Evolutionary conservation across 768 basidiomycete species (phyloP).

Genomic region (Paxillus involutus): DNA sequence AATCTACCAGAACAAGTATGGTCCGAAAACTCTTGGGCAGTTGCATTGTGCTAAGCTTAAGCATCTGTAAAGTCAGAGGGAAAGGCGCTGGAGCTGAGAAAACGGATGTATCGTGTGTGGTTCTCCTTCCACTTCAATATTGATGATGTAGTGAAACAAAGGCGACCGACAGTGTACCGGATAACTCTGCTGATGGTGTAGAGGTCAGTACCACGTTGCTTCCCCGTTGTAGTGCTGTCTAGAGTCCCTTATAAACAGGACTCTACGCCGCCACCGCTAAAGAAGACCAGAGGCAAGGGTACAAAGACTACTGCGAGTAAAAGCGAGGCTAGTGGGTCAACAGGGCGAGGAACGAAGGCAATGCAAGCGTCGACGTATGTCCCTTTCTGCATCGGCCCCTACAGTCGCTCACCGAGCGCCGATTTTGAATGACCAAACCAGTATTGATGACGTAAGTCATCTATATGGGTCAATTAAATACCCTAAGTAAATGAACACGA

Average conservation of each 20-base stretch:
- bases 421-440: constrained; percentile 9
- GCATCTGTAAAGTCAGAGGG: constrained; percentile 14
- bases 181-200: constrained; percentile 10
- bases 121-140: background rate
- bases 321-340: constrained; percentile 9
- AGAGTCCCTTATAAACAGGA: constrained; percentile 3
- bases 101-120: constrained; percentile 24
- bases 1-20: constrained; percentile 40
- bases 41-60: background rate
- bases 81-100: constrained; percentile 8
- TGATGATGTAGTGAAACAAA: background rate
- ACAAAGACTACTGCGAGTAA: constrained; percentile 15
- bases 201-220: constrained; percentile 25
- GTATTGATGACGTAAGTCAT: constrained; percentile 34
- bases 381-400: background rate
- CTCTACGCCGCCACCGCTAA: constrained; percentile 32
- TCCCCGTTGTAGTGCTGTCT: background rate
- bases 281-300: constrained; percentile 39
- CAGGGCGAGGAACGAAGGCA: constrained; percentile 17
- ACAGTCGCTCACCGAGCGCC: background rate
- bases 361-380: constrained; percentile 13
- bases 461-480: constrained; percentile 15
- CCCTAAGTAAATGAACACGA: constrained; percentile 9
- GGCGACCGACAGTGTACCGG: constrained; percentile 17
- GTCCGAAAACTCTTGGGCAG: constrained; percentile 16